phyloP scores from a whole-genome alignment of 192 early-diverging fungal genomes.

The Neocallimastix lanati region DNA sequence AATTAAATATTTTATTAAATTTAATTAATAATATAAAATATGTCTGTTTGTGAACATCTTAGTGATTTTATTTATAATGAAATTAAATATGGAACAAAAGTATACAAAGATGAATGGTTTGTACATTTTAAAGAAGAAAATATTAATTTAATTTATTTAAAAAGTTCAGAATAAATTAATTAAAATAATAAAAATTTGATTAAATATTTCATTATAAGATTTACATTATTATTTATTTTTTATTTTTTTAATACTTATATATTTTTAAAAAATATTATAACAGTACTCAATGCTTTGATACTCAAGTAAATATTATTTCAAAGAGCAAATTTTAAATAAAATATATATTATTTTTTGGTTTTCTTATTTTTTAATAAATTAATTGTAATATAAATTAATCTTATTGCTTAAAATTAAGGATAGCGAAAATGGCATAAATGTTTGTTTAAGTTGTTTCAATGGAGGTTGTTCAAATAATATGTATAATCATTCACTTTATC shows the following conservation, averaged over 20 bases:
- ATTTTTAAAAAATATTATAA: no score
- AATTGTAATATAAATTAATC: no score
- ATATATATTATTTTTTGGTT: no score
- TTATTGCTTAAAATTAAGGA: constrained; percentile 24
- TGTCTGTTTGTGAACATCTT: neutral
- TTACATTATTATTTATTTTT: no score
- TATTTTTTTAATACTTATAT: no score
- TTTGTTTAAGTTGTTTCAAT: constrained; percentile 89
- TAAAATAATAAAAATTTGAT: neutral
- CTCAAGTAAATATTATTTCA: neutral
- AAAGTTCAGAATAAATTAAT: neutral
- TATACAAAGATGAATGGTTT: neutral
- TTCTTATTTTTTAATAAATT: no score
- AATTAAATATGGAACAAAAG: neutral
- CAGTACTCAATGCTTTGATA: neutral
- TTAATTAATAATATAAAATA: neutral
- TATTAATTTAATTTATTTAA: neutral
- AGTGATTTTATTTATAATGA: neutral
- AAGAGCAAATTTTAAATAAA: no score
- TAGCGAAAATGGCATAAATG: constrained; percentile 58
- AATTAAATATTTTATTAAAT: no score
- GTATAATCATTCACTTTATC: constrained; percentile 54
- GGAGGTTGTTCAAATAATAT: constrained; percentile 53
- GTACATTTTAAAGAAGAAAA: neutral
- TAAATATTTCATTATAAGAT: no score